Conservation (phyloP, 1,284 basidiomycete species). For the Moesziomyces aphidis region DNA sequence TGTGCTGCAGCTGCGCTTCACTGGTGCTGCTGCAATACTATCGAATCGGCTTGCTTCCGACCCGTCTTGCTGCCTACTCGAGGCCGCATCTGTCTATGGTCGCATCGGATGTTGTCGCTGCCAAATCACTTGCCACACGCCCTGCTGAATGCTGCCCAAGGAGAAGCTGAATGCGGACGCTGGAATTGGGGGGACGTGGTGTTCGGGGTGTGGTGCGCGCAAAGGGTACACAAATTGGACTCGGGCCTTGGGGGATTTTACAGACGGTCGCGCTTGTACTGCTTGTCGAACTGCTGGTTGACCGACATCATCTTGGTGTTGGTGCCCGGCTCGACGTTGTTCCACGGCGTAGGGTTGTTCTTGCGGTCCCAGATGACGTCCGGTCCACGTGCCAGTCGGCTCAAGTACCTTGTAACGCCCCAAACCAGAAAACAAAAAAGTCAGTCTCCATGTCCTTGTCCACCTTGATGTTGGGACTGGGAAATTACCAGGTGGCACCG, state of each 20-base stretch:
- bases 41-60: no score
- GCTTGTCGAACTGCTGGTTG: slow-evolving; percentile 58
- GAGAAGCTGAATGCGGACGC: no score
- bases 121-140: no score
- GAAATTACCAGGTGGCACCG: slow-evolving; percentile 56
- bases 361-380: slow-evolving; percentile 67
- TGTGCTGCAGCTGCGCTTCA: no score
- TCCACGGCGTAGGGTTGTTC: slow-evolving; percentile 66
- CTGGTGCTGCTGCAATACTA: no score
- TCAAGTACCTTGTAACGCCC: slow-evolving; percentile 45
- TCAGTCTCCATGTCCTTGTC: neutral
- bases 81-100: no score
- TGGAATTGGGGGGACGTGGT: no score
- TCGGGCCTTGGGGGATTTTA: slow-evolving; percentile 23
- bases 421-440: neutral
- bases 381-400: slow-evolving; percentile 58
- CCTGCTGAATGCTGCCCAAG: no score
- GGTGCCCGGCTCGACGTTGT: slow-evolving; percentile 62
- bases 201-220: no score
- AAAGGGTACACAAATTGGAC: no score
- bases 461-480: neutral
- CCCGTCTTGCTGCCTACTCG: no score
- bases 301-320: slow-evolving; percentile 61
- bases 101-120: no score
- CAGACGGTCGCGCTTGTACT: slow-evolving; percentile 64